Conservation (phyloP, 1,284 basidiomycete species). For the Cronartium quercuum region DNA sequence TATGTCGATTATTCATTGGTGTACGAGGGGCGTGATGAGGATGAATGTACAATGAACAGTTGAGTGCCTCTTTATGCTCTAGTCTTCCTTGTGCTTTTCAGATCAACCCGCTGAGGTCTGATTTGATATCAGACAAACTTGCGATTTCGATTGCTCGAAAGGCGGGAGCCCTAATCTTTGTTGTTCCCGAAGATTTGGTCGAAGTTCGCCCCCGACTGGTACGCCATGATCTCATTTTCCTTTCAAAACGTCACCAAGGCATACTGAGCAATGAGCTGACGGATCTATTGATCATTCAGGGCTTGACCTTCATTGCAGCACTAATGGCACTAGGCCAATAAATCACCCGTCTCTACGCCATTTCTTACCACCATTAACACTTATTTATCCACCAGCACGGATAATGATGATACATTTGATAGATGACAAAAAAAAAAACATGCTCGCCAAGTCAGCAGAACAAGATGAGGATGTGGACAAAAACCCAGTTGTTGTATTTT, state of each 20-base stretch:
- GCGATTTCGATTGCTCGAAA: conserved; percentile 97
- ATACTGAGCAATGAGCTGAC: background rate
- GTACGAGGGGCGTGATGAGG: conserved; percentile 64
- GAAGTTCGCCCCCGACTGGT: conserved; percentile 41
- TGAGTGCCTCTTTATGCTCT: background rate
- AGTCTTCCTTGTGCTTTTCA: background rate
- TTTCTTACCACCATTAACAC: too few relatives aligned
- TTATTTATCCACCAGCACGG: too few relatives aligned
- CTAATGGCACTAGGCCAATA: conserved; percentile 36
- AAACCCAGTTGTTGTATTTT: too few relatives aligned
- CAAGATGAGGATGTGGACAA: too few relatives aligned
- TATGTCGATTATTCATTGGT: conserved; percentile 89
- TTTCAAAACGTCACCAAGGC: background rate
- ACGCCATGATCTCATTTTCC: background rate
- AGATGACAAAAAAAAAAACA: too few relatives aligned
- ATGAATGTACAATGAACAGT: conserved; percentile 77
- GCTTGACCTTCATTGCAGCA: conserved; percentile 35
- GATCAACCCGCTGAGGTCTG: background rate
- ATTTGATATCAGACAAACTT: conserved; percentile 62
- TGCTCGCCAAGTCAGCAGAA: too few relatives aligned
- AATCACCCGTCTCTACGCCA: background rate
- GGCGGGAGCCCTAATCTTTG: conserved; percentile 92
- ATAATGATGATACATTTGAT: too few relatives aligned
- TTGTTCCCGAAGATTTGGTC: conserved; percentile 77
- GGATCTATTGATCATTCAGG: background rate